phyloP scores from a whole-genome alignment of 305 asterid species.

The Fraxinus nigra region DNA sequence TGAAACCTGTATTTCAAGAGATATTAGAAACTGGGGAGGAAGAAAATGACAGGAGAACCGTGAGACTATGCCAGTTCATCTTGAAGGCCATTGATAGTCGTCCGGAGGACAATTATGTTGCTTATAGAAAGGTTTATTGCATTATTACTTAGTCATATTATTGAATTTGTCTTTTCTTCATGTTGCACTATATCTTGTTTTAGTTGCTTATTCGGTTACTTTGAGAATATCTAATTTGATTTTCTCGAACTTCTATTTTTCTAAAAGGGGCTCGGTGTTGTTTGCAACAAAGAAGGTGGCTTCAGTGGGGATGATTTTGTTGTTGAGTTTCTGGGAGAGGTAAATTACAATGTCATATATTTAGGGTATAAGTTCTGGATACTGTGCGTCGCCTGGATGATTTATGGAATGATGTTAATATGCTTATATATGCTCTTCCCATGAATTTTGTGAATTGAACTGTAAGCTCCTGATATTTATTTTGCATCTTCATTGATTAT shows the following conservation, averaged over 20 bases:
- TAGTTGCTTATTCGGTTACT: conserved; percentile 2
- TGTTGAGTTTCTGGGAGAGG: conserved; percentile 99
- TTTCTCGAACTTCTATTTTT: conserved; percentile 25
- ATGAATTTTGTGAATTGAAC: neutral
- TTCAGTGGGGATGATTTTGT: conserved; percentile 89
- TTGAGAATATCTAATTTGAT: conserved; percentile 9
- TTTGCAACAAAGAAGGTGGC: conserved; percentile 95
- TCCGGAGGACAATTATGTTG: conserved; percentile 86
- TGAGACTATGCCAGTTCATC: conserved; percentile 64
- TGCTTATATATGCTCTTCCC: conserved; percentile 1
- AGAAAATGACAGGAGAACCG: conserved; percentile 58
- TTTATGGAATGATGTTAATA: neutral
- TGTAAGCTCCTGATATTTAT: neutral
- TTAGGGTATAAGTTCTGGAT: neutral
- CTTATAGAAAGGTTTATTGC: conserved; percentile 84
- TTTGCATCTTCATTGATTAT: neutral
- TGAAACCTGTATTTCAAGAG: conserved; percentile 81
- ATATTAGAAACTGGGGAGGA: conserved; percentile 58
- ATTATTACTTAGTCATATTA: conserved; percentile 6
- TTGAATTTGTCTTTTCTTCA: neutral
- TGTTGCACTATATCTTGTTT: conserved; percentile 7
- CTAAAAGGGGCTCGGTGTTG: conserved; percentile 94
- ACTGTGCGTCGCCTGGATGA: neutral
- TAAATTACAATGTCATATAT: conserved; percentile 25
- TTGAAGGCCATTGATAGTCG: conserved; percentile 82